Conservation (phyloP, 83 land plant genomes). For the Picea abies region DNA sequence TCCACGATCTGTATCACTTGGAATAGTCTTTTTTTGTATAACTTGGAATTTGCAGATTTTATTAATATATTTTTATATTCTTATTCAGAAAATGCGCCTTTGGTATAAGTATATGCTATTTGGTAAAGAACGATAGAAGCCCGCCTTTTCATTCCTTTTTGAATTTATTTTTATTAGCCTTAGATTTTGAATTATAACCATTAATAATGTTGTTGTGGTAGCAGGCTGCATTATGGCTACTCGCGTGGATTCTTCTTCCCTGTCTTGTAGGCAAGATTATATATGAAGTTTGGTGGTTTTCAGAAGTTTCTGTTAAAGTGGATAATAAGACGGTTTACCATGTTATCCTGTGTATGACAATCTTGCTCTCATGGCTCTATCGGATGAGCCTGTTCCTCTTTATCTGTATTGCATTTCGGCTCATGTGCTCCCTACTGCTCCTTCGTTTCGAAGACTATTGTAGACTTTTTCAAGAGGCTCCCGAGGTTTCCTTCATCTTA, state of each 20-base stretch:
- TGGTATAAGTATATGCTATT: not conserved
- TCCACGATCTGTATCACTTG: too few species aligned
- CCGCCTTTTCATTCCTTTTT: not conserved
- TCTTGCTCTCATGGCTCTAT: conserved; percentile 61
- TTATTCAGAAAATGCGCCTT: not conserved
- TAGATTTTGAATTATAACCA: conserved; percentile 1
- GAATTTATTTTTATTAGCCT: not conserved
- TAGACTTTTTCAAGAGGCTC: conserved; percentile 44
- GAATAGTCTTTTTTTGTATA: not conserved
- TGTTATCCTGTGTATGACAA: conserved; percentile 23
- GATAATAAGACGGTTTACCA: conserved; percentile 23
- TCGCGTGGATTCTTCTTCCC: conserved; percentile 59
- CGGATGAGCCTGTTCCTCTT: conserved; percentile 68
- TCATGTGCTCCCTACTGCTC: conserved; percentile 69
- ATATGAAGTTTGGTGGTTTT: conserved; percentile 62
- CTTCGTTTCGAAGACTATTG: conserved; percentile 67
- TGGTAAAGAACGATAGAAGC: not conserved
- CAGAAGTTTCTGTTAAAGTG: conserved; percentile 23
- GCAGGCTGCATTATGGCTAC: conserved; percentile 64
- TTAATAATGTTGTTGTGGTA: not conserved
- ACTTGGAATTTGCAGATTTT: not conserved
- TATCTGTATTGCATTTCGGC: conserved; percentile 68
- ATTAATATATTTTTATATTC: too few species aligned
- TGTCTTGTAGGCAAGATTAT: conserved; percentile 58
- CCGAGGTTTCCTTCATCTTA: conserved; percentile 55